Conservation (phyloP, 192 early-diverging fungal genomes). For the Geosiphon pyriformis region DNA sequence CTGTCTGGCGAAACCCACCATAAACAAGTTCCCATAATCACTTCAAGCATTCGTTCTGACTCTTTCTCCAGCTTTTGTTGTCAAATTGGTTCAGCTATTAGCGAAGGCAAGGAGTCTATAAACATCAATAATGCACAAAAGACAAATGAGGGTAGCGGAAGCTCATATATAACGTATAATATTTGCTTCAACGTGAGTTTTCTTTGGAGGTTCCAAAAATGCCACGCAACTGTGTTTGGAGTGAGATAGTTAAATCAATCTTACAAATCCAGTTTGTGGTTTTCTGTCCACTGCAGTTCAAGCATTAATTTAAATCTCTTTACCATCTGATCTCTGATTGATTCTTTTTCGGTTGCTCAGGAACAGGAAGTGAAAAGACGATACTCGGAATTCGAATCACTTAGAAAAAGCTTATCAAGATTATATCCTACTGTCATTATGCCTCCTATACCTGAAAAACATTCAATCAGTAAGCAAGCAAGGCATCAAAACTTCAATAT, state of each 20-base stretch:
- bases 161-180: constrained; percentile 48
- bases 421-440: constrained; percentile 86
- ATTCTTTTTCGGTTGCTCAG: constrained; percentile 22
- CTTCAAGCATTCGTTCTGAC: too few relatives aligned
- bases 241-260: too few relatives aligned
- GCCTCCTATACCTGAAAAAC: constrained; percentile 97
- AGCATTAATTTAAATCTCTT: too few relatives aligned
- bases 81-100: constrained; percentile 14
- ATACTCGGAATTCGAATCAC: constrained; percentile 95
- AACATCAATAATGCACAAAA: constrained; percentile 17
- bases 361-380: constrained; percentile 72
- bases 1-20: background rate
- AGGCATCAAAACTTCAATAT: constrained; percentile 34
- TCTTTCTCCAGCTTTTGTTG: constrained; percentile 5
- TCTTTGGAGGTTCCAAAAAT: background rate
- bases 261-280: too few relatives aligned
- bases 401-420: constrained; percentile 68
- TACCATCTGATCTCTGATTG: constrained; percentile 2
- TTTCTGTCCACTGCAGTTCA: too few relatives aligned
- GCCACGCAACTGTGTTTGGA: too few relatives aligned
- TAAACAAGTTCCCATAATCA: background rate
- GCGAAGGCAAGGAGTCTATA: background rate
- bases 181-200: constrained; percentile 46
- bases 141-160: constrained; percentile 20
- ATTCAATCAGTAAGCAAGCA: constrained; percentile 67